Base-by-base conservation (phyloP, 2,329 filamentous ascomycete species). In the Pyrenophora tritici-repentis region DNA sequence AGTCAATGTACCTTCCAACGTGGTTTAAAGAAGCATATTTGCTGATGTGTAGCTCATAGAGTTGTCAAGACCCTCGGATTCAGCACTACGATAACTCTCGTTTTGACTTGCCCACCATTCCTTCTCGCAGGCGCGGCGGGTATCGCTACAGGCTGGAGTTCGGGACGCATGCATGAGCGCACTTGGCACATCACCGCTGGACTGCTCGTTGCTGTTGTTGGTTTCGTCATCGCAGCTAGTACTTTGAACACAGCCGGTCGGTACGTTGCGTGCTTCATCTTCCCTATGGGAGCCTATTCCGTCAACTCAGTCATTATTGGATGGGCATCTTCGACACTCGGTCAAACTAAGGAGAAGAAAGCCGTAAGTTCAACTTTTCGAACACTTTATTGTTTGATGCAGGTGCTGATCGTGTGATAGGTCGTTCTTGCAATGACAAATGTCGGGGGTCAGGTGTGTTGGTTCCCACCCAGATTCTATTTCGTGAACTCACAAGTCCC, bases 111-210 rank as follows among this genome's bases (percentile, higher is more conserved):
- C 50, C 81, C 81, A 0, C 81, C 81, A 0, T 83, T 80, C 49
- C 50, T 72, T 17, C 54, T 71, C 29, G 80, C 80, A 1, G 79
- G 78, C 10, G 74, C 71, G 0, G 74, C 75, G 2, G 78, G 78
- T 8, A 77, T 82, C 32, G 55, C 74, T 5, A 76, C 78, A 8
- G 79, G 78, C 1, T 81, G 78, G 76, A 80, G 73, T 45, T 81
- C 79, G 2, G 81, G 79, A 0, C 73, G 74, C 2, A 66, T 77
- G 42, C 75, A 80, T 42, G 79, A 81, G 56, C 73, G 78, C 10
- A 79, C 78, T 0, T 80, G 76, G 76, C 79, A 81, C 44, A 80
- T 81, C 36, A 79, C 78, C 0, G 64, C 48, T 3, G 75, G 77
- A 2, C 62, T 80, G 3, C 50, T 64, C 0, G 59, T 76, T 17